These are phyloP conservation scores for Spencermartinsiella europaea DNA, from an alignment of 805 yeast genomes.

Conservation along the genomic window DNA sequence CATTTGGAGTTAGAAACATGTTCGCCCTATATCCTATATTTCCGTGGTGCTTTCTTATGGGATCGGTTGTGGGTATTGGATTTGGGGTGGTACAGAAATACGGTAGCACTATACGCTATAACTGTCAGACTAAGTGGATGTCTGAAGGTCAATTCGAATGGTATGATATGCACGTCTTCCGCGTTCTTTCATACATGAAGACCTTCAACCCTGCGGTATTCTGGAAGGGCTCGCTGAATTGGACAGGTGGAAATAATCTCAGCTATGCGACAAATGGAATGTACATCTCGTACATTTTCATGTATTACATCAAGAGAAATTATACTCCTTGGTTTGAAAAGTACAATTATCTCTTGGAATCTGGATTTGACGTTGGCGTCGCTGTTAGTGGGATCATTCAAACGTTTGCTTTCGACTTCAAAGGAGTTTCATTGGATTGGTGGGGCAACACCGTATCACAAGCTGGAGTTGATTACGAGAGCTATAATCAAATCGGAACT, in stretches of 20 bases:
- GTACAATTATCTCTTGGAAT: slow-evolving; percentile 45
- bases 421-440: slow-evolving; percentile 36
- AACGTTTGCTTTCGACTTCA: slow-evolving; percentile 42
- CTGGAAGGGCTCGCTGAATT: slow-evolving; percentile 3
- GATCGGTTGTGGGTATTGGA: slow-evolving; percentile 30
- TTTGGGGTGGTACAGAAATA: slow-evolving; percentile 18
- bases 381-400: slow-evolving; percentile 44
- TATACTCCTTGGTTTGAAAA: slow-evolving; percentile 49
- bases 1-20: slow-evolving; percentile 36
- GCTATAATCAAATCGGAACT: slow-evolving; percentile 9
- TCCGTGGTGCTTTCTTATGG: slow-evolving; percentile 56
- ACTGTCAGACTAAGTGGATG: neutral
- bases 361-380: slow-evolving; percentile 48
- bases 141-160: slow-evolving; percentile 12
- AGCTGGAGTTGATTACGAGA: slow-evolving; percentile 7
- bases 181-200: slow-evolving; percentile 26
- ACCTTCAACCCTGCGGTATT: slow-evolving; percentile 1
- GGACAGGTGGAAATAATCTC: slow-evolving; percentile 10
- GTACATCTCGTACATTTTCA: slow-evolving; percentile 39
- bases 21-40: slow-evolving; percentile 55
- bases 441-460: slow-evolving; percentile 53
- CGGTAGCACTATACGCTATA: neutral
- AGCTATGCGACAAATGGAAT: slow-evolving; percentile 37
- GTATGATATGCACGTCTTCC: neutral
- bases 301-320: slow-evolving; percentile 38